phyloP scores from a whole-genome alignment of 176 grass and related monocot genomes.

The Alloteropsis semialata region DNA sequence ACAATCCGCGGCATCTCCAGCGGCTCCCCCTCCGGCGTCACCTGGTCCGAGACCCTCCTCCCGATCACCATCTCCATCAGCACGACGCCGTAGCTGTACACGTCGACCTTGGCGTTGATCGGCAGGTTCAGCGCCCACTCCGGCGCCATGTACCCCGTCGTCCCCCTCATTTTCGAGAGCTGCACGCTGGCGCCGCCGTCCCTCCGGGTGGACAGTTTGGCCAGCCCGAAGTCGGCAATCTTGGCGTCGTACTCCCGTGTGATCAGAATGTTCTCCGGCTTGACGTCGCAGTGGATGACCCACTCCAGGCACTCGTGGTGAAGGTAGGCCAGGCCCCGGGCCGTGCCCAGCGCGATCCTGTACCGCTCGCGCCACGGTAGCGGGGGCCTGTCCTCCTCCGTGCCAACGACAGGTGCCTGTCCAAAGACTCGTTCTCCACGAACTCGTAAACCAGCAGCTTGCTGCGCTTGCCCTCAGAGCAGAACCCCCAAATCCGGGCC shows the following conservation, averaged over 20 bases:
- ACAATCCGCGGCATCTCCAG: slow-evolving; percentile 8
- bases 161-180: not conserved
- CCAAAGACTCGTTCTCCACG: slow-evolving; percentile 56
- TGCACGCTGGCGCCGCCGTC: not conserved
- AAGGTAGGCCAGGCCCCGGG: slow-evolving; percentile 65
- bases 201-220: slow-evolving; percentile 55
- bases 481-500: slow-evolving; percentile 51
- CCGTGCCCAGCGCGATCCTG: slow-evolving; percentile 55
- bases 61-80: slow-evolving; percentile 2
- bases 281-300: slow-evolving; percentile 79
- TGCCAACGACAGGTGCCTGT: slow-evolving; percentile 52
- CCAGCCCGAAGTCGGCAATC: slow-evolving; percentile 69
- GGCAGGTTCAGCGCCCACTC: slow-evolving; percentile 14
- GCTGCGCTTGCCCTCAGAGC: slow-evolving; percentile 42
- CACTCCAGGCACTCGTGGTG: slow-evolving; percentile 81
- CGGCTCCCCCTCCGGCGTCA: not conserved
- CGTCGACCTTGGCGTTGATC: slow-evolving; percentile 7
- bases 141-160: slow-evolving; percentile 15
- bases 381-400: too few species aligned
- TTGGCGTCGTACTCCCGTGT: slow-evolving; percentile 58
- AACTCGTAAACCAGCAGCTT: slow-evolving; percentile 58
- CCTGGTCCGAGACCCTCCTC: not conserved
- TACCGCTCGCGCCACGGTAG: too few species aligned
- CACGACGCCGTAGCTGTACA: slow-evolving; percentile 4
- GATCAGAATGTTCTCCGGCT: slow-evolving; percentile 76